These are phyloP conservation scores for Myrmaecium sp. DNA, from an alignment of 2,329 filamentous ascomycete genomes.

Conservation along the genomic window DNA sequence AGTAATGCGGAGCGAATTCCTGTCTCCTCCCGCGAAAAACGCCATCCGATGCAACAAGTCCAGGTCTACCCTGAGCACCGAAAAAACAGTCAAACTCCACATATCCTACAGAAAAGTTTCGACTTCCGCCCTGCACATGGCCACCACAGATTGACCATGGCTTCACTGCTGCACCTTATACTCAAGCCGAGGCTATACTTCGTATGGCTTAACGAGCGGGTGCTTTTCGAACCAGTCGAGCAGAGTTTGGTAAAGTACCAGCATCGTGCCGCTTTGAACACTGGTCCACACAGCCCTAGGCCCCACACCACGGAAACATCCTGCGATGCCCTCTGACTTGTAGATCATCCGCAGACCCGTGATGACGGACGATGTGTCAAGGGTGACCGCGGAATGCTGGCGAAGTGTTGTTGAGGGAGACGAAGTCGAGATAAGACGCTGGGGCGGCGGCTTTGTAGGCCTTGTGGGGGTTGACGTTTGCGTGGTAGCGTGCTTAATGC, in stretches of 20 bases:
- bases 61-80: too few species aligned
- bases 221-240: slow-evolving; percentile 57
- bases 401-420: slow-evolving; percentile 72
- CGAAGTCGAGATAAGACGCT: slow-evolving; percentile 69
- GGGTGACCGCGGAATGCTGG: slow-evolving; percentile 57
- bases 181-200: too few species aligned
- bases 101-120: too few species aligned
- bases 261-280: slow-evolving; percentile 90
- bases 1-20: too few species aligned
- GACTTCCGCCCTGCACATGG: too few species aligned
- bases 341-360: slow-evolving; percentile 79
- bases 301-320: slow-evolving; percentile 89
- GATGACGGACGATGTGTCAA: slow-evolving; percentile 81
- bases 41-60: too few species aligned
- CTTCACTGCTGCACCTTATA: too few species aligned
- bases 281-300: slow-evolving; percentile 93
- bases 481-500: neutral
- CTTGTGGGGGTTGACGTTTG: slow-evolving; percentile 13
- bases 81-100: too few species aligned
- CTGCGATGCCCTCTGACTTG: slow-evolving; percentile 67
- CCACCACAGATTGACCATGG: too few species aligned
- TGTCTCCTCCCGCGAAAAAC: too few species aligned
- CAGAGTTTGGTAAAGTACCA: slow-evolving; percentile 84
- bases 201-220: slow-evolving; percentile 15
- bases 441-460: slow-evolving; percentile 9